Conservation (phyloP, 164 flowering plant genomes). For the Cinnamomum micranthum region DNA sequence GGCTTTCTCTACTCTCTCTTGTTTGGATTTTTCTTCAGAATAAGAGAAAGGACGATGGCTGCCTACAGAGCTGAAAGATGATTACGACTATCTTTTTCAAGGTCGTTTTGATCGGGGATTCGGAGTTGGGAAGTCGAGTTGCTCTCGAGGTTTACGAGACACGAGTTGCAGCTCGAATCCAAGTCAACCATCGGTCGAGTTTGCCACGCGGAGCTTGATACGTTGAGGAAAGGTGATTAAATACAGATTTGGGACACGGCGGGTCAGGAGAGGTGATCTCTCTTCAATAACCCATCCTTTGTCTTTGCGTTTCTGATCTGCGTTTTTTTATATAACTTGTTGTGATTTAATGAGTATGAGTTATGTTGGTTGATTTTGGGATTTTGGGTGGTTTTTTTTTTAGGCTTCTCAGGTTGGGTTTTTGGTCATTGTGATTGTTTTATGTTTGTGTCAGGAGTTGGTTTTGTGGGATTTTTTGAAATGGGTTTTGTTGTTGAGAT, state of each 20-base stretch:
- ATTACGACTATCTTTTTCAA: slow-evolving; percentile 13
- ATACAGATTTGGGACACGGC: slow-evolving; percentile 56
- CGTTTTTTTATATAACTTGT: background rate
- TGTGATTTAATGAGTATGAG: background rate
- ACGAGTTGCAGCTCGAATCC: slow-evolving; percentile 67
- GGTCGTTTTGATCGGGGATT: slow-evolving; percentile 45
- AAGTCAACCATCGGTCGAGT: slow-evolving; percentile 71
- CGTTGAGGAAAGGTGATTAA: slow-evolving; percentile 47
- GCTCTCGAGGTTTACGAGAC: slow-evolving; percentile 56
- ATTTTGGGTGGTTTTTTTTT: background rate
- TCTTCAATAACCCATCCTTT: slow-evolving; percentile 2
- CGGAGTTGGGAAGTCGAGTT: slow-evolving; percentile 62
- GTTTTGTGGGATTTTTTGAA: too few relatives aligned
- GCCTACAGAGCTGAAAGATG: slow-evolving; percentile 10
- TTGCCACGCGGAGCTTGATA: slow-evolving; percentile 55
- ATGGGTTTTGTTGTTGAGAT: slow-evolving; percentile 6
- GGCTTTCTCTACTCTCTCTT: background rate
- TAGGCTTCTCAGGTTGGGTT: background rate
- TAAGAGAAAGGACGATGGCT: background rate
- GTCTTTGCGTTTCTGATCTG: background rate
- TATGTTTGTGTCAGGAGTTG: background rate
- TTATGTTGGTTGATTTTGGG: background rate
- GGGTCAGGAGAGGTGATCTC: slow-evolving; percentile 38
- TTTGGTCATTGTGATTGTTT: background rate
- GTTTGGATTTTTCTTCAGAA: background rate